A percentile compares a stretch with the other conserved stretches of the same genome.
Evolutionary conservation across 2,329 filamentous ascomycete species (phyloP).

Genomic region (Calonectria leucothoes): DNA sequence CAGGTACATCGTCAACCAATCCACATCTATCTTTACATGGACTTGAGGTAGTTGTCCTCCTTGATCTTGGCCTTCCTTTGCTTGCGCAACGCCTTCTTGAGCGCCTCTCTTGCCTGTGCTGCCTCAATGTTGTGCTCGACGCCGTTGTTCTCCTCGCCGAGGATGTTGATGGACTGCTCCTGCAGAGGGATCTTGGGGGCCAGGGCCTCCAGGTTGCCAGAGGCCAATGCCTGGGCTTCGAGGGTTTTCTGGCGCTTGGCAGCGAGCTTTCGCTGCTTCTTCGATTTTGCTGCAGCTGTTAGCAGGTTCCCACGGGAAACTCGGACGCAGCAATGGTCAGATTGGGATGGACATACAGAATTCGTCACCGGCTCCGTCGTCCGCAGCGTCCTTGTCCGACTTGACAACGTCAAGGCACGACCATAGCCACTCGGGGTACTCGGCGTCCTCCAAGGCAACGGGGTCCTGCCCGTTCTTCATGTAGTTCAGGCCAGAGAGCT

Average conservation of each 20-base stretch:
- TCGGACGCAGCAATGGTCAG: background rate
- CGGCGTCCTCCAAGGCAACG: conserved; percentile 77
- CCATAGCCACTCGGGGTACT: conserved; percentile 88
- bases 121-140: conserved; percentile 60
- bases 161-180: conserved; percentile 82
- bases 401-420: conserved; percentile 72
- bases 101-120: conserved; percentile 65
- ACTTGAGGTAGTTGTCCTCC: conserved; percentile 87
- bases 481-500: conserved; percentile 81
- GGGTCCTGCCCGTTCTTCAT: conserved; percentile 80
- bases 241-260: conserved; percentile 70
- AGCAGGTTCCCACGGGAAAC: conserved; percentile 15
- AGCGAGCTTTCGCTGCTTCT: conserved; percentile 80
- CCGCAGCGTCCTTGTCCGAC: conserved; percentile 60
- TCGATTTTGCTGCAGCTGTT: conserved; percentile 76
- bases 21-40: conserved; percentile 65
- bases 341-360: conserved; percentile 75
- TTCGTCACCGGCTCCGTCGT: conserved; percentile 74
- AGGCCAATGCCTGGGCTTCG: conserved; percentile 70
- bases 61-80: conserved; percentile 83
- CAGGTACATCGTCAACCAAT: conserved; percentile 31
- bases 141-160: conserved; percentile 57
- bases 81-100: conserved; percentile 78
- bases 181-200: conserved; percentile 79
- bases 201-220: conserved; percentile 74